Conservation (phyloP, 495 filamentous ascomycete genomes). For the Penicillium canariense region DNA sequence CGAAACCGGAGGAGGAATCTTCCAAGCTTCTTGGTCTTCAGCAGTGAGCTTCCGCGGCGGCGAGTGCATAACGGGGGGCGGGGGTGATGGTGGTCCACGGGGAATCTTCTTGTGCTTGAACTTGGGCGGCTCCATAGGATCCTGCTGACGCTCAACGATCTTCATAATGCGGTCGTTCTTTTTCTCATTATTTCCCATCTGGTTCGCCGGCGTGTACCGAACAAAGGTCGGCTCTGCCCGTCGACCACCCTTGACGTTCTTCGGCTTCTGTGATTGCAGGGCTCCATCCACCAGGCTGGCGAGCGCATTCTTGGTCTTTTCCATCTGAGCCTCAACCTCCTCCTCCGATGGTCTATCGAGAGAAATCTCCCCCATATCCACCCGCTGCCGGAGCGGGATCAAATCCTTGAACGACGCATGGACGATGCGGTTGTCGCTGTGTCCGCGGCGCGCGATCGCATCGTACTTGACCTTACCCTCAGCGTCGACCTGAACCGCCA, state of each 20-base stretch:
- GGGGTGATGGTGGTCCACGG: conserved; percentile 86
- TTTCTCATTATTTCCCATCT: conserved; percentile 87
- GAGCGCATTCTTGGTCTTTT: conserved; percentile 84
- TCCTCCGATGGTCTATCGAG: conserved; percentile 83
- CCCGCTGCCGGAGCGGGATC: conserved; percentile 89
- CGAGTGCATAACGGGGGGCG: conserved; percentile 92
- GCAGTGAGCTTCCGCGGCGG: conserved; percentile 93
- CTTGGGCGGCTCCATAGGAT: conserved; percentile 98
- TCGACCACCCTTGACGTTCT: conserved; percentile 78
- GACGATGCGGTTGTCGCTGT: conserved; percentile 77
- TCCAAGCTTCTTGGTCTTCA: conserved; percentile 96
- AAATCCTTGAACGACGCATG: conserved; percentile 96
- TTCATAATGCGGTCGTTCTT: conserved; percentile 98
- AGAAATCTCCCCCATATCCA: conserved; percentile 91
- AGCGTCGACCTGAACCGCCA: conserved; percentile 85
- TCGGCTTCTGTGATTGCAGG: conserved; percentile 89
- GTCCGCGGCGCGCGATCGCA: conserved; percentile 89
- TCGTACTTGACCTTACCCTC: conserved; percentile 96
- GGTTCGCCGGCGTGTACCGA: conserved; percentile 89
- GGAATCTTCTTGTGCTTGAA: conserved; percentile 99
- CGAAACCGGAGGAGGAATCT: conserved; percentile 88
- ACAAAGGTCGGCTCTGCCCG: conserved; percentile 89
- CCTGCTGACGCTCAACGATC: conserved; percentile 89
- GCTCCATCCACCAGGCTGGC: conserved; percentile 79
- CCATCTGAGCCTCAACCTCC: conserved; percentile 74